Base-by-base conservation (phyloP, 805 yeast species). In the Starmerella vaccinii region DNA sequence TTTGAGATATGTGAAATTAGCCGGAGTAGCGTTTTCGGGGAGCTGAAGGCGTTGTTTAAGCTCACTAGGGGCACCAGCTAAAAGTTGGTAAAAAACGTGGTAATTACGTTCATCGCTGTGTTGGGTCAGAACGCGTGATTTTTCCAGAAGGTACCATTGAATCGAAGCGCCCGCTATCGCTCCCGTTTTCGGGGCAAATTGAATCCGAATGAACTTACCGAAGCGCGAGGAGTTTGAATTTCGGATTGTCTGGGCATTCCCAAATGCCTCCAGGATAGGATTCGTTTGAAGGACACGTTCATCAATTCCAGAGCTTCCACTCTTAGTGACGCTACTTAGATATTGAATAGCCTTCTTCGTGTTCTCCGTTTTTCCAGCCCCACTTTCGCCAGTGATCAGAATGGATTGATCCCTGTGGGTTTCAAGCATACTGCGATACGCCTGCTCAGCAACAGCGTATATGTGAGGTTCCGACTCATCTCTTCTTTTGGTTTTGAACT, bases 341-440 rank as follows among this genome's bases (percentile, higher is more conserved):
- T 88, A 92, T 65, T 89, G 97, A 53, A 92, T 82, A 49, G 92
- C 88, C 63, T 84, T 88, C 66, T 92, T 92, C 4, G 99, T 92
- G 59, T 87, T 92, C 68, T 92, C 98, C 0, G 99, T 92, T 64
- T 92, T 92, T 48, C 99, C 99, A 0, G 99, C 98, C 58, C 99
- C 99, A 22, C 95, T 83, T 64, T 92, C 99, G 57, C 99, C 99
- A 0, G 98, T 92, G n/a, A 92, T 97, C 46, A 92, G 71, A 49
- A 92, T 87, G 12, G 94, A 81, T 69, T 92, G 98, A 65, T 89
- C 83, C 60, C 79, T 80, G 46, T 71, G 73, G 56, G 83, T 81
- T 12, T 75, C 71, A 12, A 86, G 69, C 63, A 92, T 70, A 60
- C 81, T 84, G 55, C 86, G 77, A 59, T 80, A 85, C 1, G 97